Conservation (phyloP, 2,329 filamentous ascomycete species). For the Fusarium longipes region DNA sequence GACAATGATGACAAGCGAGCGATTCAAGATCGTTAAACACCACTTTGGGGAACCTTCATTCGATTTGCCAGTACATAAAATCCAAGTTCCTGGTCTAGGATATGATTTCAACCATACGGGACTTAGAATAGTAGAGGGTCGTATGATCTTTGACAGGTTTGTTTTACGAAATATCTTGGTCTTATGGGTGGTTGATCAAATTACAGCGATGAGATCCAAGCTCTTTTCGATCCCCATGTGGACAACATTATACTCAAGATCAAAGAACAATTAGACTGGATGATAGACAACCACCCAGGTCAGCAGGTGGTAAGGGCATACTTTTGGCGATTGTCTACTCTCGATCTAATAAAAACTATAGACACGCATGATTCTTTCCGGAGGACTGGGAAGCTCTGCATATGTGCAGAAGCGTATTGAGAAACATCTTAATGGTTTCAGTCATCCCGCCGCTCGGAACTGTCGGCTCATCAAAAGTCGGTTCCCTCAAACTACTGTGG, state of each 20-base stretch:
- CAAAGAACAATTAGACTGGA: not conserved
- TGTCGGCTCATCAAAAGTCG: not conserved
- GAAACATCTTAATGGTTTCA: not conserved
- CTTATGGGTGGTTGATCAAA: not conserved
- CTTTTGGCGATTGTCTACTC: not conserved
- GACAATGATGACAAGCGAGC: not conserved
- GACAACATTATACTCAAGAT: not conserved
- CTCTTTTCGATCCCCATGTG: not conserved
- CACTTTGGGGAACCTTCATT: not conserved
- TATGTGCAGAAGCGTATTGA: not conserved
- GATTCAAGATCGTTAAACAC: not conserved
- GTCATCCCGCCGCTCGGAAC: not conserved
- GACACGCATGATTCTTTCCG: not conserved
- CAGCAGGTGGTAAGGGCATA: not conserved
- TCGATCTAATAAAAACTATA: not conserved
- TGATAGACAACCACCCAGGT: not conserved
- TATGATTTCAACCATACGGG: not conserved
- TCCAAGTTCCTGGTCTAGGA: not conserved
- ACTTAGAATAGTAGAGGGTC: not conserved
- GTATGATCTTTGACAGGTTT: not conserved
- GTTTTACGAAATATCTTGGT: accelerated
- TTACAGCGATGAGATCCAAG: not conserved
- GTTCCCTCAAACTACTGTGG: not conserved
- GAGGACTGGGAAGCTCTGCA: not conserved
- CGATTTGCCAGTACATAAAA: not conserved